These are phyloP conservation scores for Fraxinus cuspidata DNA, from an alignment of 257 asterid species.

Conservation along the genomic window DNA sequence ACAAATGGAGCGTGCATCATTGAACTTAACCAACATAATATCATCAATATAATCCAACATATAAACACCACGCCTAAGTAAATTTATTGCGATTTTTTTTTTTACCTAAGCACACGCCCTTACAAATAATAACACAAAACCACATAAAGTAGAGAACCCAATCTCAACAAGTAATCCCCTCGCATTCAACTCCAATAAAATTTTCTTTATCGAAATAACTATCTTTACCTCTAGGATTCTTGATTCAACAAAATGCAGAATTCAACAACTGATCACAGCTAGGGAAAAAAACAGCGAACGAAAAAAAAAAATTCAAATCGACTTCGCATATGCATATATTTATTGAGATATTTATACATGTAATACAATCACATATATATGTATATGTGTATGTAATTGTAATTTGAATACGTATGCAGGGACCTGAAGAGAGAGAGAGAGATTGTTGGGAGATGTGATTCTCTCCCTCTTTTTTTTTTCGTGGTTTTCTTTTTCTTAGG, in stretches of 20 bases:
- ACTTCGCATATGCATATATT: background rate
- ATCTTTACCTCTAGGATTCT: background rate
- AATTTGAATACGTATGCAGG: background rate
- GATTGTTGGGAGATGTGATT: background rate
- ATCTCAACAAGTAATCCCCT: background rate
- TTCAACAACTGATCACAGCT: background rate
- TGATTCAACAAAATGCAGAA: background rate
- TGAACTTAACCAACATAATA: background rate
- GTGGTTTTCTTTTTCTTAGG: too few species aligned
- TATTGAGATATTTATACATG: too few species aligned
- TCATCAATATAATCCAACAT: background rate
- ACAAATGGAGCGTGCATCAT: background rate
- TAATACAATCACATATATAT: background rate
- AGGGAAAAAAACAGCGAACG: background rate
- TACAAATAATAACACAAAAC: too few species aligned
- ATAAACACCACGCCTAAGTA: background rate
- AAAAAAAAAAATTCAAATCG: background rate
- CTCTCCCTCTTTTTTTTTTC: background rate
- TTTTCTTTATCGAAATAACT: background rate
- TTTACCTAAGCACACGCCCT: background rate
- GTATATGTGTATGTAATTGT: background rate
- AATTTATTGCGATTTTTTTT: background rate
- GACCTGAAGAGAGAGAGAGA: background rate
- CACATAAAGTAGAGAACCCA: background rate
- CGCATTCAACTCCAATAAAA: too few species aligned